Evolutionary conservation across 257 asterid species (phyloP).

Genomic region (Fraxinus pennsylvanica): DNA sequence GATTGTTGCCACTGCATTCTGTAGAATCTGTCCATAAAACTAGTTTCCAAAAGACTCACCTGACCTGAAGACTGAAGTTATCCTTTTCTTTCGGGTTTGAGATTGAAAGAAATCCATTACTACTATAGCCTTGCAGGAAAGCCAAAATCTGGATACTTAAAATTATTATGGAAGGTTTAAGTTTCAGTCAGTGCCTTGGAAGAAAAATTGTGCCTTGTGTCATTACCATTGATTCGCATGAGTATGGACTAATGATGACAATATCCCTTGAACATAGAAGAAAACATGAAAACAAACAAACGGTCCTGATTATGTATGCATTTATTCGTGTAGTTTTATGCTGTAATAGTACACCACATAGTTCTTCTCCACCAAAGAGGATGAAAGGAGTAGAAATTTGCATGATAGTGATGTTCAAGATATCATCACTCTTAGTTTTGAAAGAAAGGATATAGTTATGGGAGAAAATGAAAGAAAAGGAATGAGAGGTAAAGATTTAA

Average conservation of each 20-base stretch:
- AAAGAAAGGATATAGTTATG: too few species aligned
- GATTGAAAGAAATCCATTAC: constrained; percentile 38
- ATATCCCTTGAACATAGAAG: not conserved
- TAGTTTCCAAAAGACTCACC: constrained; percentile 47
- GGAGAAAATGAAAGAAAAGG: too few species aligned
- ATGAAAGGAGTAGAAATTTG: too few species aligned
- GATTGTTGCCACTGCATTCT: too few species aligned
- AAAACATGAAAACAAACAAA: too few species aligned
- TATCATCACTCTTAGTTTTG: too few species aligned
- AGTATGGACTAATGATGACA: too few species aligned
- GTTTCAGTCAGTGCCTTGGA: constrained; percentile 6
- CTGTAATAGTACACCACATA: too few species aligned
- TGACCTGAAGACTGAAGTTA: constrained; percentile 52
- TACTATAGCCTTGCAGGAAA: not conserved
- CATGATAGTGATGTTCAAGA: too few species aligned
- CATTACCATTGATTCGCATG: constrained; percentile 6
- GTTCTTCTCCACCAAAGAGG: too few species aligned
- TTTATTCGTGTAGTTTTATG: not conserved
- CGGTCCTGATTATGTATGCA: not conserved
- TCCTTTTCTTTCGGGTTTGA: constrained; percentile 46
- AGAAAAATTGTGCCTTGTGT: constrained; percentile 37
- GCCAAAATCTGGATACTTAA: constrained; percentile 15
- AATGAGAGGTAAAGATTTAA: too few species aligned
- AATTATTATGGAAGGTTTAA: constrained; percentile 5
- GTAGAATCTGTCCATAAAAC: constrained; percentile 27